These are phyloP conservation scores for Ophiostoma perfectum DNA, from an alignment of 2,329 filamentous ascomycete genomes.

Conservation along the genomic window DNA sequence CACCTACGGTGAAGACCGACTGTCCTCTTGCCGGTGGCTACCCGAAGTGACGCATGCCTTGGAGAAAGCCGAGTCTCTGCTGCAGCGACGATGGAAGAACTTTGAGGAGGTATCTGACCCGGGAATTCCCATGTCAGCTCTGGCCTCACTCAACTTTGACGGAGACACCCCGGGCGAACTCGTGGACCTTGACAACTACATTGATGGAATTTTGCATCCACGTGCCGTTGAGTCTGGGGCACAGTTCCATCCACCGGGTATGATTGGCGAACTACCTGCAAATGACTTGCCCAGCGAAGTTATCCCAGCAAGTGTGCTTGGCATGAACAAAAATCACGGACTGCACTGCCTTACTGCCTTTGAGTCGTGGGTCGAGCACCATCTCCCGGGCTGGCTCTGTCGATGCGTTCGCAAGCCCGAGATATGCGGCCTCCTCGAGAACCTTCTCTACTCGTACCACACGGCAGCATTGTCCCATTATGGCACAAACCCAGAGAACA, in stretches of 20 bases:
- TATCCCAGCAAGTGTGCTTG: background rate
- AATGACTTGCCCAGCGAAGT: background rate
- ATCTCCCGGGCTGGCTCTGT: slow-evolving; percentile 39
- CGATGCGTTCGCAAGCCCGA: slow-evolving; percentile 26
- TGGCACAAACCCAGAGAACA: slow-evolving; percentile 38
- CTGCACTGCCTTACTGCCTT: slow-evolving; percentile 35
- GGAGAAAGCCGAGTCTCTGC: slow-evolving; percentile 31
- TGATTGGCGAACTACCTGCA: background rate
- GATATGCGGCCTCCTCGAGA: slow-evolving; percentile 28
- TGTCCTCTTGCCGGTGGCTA: background rate
- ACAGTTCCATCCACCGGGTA: background rate
- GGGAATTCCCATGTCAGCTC: background rate
- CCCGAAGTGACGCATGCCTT: background rate
- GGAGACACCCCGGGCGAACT: background rate
- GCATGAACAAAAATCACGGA: background rate
- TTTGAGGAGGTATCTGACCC: background rate
- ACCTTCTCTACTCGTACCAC: slow-evolving; percentile 35
- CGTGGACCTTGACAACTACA: background rate
- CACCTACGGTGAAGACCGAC: background rate
- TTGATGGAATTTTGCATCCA: background rate
- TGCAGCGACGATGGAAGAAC: background rate
- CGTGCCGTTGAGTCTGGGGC: too few relatives aligned
- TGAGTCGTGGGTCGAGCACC: slow-evolving; percentile 44
- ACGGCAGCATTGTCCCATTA: slow-evolving; percentile 33
- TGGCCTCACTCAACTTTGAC: background rate